Conservation (phyloP, 768 basidiomycete genomes). For the Rhizopogon roseolus region DNA sequence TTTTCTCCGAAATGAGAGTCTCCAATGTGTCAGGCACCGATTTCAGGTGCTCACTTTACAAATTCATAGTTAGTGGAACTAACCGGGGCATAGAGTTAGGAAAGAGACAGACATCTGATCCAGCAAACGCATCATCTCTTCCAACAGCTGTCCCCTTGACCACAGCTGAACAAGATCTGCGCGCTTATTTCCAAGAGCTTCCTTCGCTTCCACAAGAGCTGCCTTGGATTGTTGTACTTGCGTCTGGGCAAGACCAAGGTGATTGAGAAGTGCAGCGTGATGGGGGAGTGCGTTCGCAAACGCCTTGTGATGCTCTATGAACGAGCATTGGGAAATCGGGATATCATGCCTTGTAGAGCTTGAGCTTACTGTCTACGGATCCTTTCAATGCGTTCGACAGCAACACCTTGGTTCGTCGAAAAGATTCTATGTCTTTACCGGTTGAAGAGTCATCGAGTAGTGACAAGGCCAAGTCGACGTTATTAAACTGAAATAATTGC, state of each 20-base stretch:
- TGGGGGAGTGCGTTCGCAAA: slow-evolving; percentile 94
- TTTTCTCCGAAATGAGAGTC: slow-evolving; percentile 93
- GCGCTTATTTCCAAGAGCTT: slow-evolving; percentile 72
- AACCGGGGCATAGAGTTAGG: neutral
- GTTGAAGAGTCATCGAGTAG: slow-evolving; percentile 73
- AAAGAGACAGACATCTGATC: slow-evolving; percentile 78
- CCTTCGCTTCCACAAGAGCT: slow-evolving; percentile 73
- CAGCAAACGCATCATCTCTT: slow-evolving; percentile 93
- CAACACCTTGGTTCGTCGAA: slow-evolving; percentile 69
- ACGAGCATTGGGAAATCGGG: slow-evolving; percentile 1
- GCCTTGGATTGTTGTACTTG: slow-evolving; percentile 71
- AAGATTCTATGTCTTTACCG: slow-evolving; percentile 74
- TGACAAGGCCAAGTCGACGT: slow-evolving; percentile 88
- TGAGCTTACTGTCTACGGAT: slow-evolving; percentile 76
- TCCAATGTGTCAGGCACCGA: slow-evolving; percentile 89
- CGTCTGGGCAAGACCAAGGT: slow-evolving; percentile 67
- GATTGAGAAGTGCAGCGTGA: slow-evolving; percentile 72
- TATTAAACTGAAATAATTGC: slow-evolving; percentile 66
- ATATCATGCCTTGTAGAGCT: neutral
- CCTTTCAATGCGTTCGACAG: slow-evolving; percentile 79
- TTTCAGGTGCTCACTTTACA: slow-evolving; percentile 78
- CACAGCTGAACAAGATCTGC: slow-evolving; percentile 89
- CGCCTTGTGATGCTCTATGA: slow-evolving; percentile 84
- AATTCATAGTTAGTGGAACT: slow-evolving; percentile 12
- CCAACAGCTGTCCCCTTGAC: slow-evolving; percentile 83